Evolutionary conservation across 768 basidiomycete species (phyloP).

Genomic region (Leucocoprinus leucothites): DNA sequence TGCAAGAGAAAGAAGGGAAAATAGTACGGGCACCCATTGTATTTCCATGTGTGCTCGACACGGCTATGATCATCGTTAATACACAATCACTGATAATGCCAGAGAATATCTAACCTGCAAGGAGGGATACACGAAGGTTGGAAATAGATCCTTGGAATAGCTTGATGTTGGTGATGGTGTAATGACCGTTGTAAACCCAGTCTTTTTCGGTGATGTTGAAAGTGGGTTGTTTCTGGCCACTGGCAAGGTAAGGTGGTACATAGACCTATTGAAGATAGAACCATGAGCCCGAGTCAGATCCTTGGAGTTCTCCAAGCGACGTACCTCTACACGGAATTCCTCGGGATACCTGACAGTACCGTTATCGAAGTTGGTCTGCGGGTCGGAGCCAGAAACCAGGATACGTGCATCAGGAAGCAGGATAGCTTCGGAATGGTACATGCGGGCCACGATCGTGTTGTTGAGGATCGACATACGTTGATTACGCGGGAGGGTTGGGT

Average conservation of each 20-base stretch:
- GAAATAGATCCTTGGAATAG: slow-evolving; percentile 39
- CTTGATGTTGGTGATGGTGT: slow-evolving; percentile 47
- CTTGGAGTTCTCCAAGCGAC: neutral
- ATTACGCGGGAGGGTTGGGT: slow-evolving; percentile 55
- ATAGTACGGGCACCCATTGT: slow-evolving; percentile 69
- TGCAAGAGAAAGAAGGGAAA: slow-evolving; percentile 70
- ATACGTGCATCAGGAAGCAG: slow-evolving; percentile 75
- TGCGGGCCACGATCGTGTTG: slow-evolving; percentile 65
- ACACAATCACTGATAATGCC: slow-evolving; percentile 5
- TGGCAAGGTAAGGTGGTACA: slow-evolving; percentile 79
- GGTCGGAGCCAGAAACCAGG: slow-evolving; percentile 75
- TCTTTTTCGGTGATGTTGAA: slow-evolving; percentile 59
- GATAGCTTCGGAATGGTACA: slow-evolving; percentile 77
- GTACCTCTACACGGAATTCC: slow-evolving; percentile 66
- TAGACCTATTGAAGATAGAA: slow-evolving; percentile 51
- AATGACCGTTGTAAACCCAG: slow-evolving; percentile 57
- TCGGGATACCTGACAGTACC: slow-evolving; percentile 55
- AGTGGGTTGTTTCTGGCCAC: slow-evolving; percentile 58
- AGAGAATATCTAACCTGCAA: slow-evolving; percentile 47
- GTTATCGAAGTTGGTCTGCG: slow-evolving; percentile 44
- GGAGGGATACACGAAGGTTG: slow-evolving; percentile 56
- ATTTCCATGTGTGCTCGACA: slow-evolving; percentile 77
- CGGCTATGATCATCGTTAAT: slow-evolving; percentile 34
- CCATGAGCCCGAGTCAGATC: neutral
- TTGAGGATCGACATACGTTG: slow-evolving; percentile 66